These are phyloP conservation scores for Macrophomina pseudophaseolina DNA, from an alignment of 2,329 filamentous ascomycete species.

Conservation along the genomic window DNA sequence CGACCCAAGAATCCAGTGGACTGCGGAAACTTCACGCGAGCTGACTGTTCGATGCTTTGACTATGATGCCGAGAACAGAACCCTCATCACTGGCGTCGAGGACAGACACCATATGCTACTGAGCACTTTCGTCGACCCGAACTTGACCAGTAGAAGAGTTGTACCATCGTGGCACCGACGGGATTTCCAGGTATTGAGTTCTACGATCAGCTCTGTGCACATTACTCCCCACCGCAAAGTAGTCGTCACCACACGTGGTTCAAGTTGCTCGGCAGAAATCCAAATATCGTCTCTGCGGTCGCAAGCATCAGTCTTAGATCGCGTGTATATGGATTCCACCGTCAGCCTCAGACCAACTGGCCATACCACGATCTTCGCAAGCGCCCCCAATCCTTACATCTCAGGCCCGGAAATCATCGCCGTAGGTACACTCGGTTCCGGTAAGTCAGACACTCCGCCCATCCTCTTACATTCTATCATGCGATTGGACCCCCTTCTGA, in stretches of 20 bases:
- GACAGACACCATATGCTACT: constrained; percentile 2
- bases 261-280: not conserved
- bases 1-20: constrained; percentile 6
- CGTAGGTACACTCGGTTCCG: constrained; percentile 10
- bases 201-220: constrained; percentile 19
- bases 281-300: constrained; percentile 16
- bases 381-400: not conserved
- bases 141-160: constrained; percentile 8
- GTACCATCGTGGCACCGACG: constrained; percentile 14
- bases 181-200: not conserved
- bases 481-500: no score
- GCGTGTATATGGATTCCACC: constrained; percentile 14
- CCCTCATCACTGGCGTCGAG: constrained; percentile 16
- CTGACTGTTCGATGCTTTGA: constrained; percentile 18
- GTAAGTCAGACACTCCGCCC: not conserved
- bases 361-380: constrained; percentile 8
- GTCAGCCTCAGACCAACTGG: not conserved
- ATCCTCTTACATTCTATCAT: not conserved
- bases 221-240: constrained; percentile 13
- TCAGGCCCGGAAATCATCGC: constrained; percentile 17
- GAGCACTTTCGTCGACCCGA: constrained; percentile 24
- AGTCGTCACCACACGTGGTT: constrained; percentile 17
- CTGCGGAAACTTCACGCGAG: not conserved
- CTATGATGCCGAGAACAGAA: constrained; percentile 18
- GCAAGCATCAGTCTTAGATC: constrained; percentile 6